phyloP scores from a whole-genome alignment of 2,329 filamentous ascomycete species.

The Penicillium sp. region DNA sequence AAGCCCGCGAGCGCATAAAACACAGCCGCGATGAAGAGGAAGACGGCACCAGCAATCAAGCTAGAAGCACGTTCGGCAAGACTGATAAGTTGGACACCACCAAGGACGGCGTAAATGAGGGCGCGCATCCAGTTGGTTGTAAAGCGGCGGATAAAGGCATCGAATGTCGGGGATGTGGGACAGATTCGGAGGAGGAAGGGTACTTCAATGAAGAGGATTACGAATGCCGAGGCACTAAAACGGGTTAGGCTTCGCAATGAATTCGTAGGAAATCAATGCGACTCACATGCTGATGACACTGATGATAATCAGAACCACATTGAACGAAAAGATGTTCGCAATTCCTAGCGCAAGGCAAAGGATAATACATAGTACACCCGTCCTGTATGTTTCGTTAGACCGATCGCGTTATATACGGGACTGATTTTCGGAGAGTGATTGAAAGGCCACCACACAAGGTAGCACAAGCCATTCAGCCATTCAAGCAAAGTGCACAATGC shows the following conservation, averaged over 20 bases:
- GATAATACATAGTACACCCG: conserved; percentile 60
- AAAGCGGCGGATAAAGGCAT: conserved; percentile 84
- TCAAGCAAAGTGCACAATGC: not conserved
- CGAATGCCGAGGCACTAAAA: conserved; percentile 64
- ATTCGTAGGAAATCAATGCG: not conserved
- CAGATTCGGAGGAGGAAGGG: conserved; percentile 96
- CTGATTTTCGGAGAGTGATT: not conserved
- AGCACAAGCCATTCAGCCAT: not conserved
- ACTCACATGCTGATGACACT: conserved; percentile 59
- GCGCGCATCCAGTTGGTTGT: conserved; percentile 97
- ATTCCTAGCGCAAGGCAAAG: conserved; percentile 68
- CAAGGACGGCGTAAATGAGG: conserved; percentile 79
- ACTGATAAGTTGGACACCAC: conserved; percentile 79
- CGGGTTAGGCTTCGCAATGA: conserved; percentile 46
- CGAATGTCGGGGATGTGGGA: conserved; percentile 87
- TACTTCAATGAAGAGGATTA: conserved; percentile 84
- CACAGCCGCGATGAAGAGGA: conserved; percentile 71
- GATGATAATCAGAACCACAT: conserved; percentile 58
- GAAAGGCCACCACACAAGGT: not conserved
- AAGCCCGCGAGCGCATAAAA: conserved; percentile 65
- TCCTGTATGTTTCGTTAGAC: conserved; percentile 35
- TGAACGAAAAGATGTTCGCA: conserved; percentile 66
- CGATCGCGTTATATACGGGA: not conserved
- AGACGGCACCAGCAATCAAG: conserved; percentile 80
- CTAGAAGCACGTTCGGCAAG: conserved; percentile 64